Evolutionary conservation across 768 basidiomycete genomes (phyloP).

Genomic region (Rhizopogon rudus): DNA sequence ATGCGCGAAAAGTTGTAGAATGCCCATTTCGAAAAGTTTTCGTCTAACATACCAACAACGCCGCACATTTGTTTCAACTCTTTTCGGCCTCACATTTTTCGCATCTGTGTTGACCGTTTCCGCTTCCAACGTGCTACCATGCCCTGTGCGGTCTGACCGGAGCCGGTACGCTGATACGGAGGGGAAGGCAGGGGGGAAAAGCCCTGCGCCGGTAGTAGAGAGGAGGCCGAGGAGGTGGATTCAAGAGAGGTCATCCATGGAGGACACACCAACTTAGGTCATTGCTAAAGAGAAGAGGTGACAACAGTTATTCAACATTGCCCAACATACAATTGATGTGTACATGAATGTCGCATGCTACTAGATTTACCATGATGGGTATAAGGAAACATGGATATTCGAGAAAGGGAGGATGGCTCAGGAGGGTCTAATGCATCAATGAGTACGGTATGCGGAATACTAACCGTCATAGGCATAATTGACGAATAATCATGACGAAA

Average conservation of each 20-base stretch:
- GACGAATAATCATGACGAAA: neutral
- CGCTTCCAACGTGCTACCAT: constrained; percentile 73
- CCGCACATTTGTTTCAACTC: constrained; percentile 69
- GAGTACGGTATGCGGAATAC: neutral
- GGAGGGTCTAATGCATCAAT: neutral
- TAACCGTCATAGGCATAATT: neutral
- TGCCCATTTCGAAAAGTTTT: constrained; percentile 53
- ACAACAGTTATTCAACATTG: neutral
- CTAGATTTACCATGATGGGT: neutral
- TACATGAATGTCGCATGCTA: neutral
- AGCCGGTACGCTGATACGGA: constrained; percentile 56
- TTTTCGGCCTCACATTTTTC: constrained; percentile 78
- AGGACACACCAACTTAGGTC: constrained; percentile 8
- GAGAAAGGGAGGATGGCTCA: neutral
- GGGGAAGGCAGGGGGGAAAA: constrained; percentile 19
- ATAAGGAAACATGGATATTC: neutral
- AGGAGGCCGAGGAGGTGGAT: constrained; percentile 78
- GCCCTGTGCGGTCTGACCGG: constrained; percentile 63
- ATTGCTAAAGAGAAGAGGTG: neutral
- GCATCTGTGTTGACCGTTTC: constrained; percentile 77
- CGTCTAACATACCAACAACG: constrained; percentile 53
- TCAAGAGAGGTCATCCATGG: constrained; percentile 49
- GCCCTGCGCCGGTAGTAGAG: constrained; percentile 40
- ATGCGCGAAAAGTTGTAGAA: constrained; percentile 35
- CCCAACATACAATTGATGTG: neutral